A percentile compares a stretch with the other conserved stretches of the same genome.
Evolutionary conservation across 108 stramenopile species (phyloP).

Genomic region (Pelagomonas calceolata): DNA sequence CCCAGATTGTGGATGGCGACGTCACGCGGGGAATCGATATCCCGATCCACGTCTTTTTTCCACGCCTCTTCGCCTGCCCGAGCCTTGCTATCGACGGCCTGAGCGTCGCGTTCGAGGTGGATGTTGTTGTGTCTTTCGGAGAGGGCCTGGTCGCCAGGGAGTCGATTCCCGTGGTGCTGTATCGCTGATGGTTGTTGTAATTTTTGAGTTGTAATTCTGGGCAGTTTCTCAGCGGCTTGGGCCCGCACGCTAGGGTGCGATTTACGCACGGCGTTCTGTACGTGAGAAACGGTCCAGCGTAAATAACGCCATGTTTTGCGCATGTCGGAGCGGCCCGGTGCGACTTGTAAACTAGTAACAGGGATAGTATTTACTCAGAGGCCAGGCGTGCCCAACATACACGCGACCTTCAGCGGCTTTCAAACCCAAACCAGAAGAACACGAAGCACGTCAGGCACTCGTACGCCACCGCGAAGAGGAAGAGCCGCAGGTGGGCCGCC

Average conservation of each 20-base stretch:
- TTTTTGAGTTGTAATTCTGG: too few species aligned
- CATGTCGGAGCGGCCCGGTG: too few species aligned
- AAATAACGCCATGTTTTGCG: too few species aligned
- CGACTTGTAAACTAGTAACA: too few species aligned
- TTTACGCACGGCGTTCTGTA: too few species aligned
- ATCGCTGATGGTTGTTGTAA: not conserved
- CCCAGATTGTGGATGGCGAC: constrained; percentile 41
- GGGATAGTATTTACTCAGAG: too few species aligned
- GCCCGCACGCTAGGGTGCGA: too few species aligned
- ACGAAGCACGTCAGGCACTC: not conserved
- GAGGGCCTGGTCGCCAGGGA: constrained; percentile 31
- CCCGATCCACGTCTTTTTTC: constrained; percentile 44
- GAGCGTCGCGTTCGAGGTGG: constrained; percentile 39
- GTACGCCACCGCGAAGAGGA: not conserved
- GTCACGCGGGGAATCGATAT: constrained; percentile 27
- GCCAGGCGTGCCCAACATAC: too few species aligned
- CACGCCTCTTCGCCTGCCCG: constrained; percentile 40
- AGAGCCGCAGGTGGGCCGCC: not conserved
- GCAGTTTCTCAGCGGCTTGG: too few species aligned
- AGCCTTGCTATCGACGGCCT: constrained; percentile 19
- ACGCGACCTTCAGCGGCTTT: not conserved
- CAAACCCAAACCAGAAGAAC: not conserved
- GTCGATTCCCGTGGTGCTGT: constrained; percentile 33
- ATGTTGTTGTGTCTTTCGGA: constrained; percentile 30
- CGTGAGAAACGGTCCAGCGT: too few species aligned